Conservation (phyloP, 768 basidiomycete species). For the Podaxis pistillaris region DNA sequence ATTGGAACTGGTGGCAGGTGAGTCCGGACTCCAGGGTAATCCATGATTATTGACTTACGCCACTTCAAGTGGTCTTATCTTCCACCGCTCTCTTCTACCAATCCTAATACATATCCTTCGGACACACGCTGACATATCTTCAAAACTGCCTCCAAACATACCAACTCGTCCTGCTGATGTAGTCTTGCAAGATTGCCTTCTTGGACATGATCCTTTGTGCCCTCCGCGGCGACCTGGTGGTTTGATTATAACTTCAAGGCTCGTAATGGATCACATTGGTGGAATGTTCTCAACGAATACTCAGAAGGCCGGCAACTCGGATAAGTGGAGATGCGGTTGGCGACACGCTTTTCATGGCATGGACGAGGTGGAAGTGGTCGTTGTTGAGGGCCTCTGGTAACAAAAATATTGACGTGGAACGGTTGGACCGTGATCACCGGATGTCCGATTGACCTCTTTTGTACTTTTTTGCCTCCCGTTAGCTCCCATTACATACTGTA, state of each 20-base stretch:
- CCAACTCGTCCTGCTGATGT: conserved; percentile 34
- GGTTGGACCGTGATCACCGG: neutral
- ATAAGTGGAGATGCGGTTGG: conserved; percentile 46
- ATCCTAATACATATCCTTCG: conserved; percentile 31
- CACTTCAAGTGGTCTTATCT: conserved; percentile 32
- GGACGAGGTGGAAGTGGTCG: conserved; percentile 33
- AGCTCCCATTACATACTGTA: no score
- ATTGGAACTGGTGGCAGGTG: conserved; percentile 39
- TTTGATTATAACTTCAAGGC: conserved; percentile 38
- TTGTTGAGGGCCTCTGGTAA: conserved; percentile 16
- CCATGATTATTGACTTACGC: neutral
- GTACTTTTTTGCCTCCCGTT: no score
- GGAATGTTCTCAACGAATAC: conserved; percentile 33
- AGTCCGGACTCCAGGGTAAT: neutral
- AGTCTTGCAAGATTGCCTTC: conserved; percentile 41
- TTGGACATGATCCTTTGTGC: conserved; percentile 38
- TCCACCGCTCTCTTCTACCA: conserved; percentile 34
- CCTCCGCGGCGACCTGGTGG: conserved; percentile 25
- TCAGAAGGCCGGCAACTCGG: conserved; percentile 26
- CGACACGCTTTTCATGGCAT: conserved; percentile 42
- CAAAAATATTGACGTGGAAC: neutral
- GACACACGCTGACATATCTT: conserved; percentile 26
- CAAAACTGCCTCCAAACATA: conserved; percentile 27
- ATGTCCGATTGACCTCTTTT: no score
- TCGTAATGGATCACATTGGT: conserved; percentile 43